Percentiles rank a stretch among this genome's conserved stretches.
These are phyloP conservation scores for Aurifilum marmelostoma DNA, from an alignment of 2,329 filamentous ascomycete species.

Conservation along the genomic window DNA sequence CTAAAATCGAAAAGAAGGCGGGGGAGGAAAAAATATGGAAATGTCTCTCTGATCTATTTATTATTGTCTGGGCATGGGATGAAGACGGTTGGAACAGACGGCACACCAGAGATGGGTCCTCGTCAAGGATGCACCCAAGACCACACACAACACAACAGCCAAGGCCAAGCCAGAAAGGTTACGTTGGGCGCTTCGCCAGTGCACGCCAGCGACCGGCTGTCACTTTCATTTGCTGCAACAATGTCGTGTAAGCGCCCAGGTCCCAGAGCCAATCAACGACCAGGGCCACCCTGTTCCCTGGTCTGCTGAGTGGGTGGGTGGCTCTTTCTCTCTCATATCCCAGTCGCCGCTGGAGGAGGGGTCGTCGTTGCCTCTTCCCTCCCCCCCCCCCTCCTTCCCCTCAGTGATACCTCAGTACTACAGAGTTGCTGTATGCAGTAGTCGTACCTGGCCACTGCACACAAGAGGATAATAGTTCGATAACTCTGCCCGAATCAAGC, in stretches of 20 bases:
- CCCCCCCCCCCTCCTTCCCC: too few relatives aligned
- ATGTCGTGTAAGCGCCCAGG: conserved; percentile 25
- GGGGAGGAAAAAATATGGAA: not conserved
- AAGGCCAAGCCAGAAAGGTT: conserved; percentile 21
- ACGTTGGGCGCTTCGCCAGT: conserved; percentile 25
- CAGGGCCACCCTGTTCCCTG: not conserved
- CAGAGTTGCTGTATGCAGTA: too few relatives aligned
- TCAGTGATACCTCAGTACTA: too few relatives aligned
- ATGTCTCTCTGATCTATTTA: not conserved
- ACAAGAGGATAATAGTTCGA: not conserved
- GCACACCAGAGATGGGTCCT: conserved; percentile 1
- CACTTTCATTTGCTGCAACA: conserved; percentile 25
- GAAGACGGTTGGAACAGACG: not conserved
- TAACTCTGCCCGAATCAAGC: not conserved
- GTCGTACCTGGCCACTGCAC: too few relatives aligned
- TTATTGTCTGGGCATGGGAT: not conserved
- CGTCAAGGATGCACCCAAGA: not conserved
- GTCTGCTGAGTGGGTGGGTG: not conserved
- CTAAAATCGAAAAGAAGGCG: not conserved
- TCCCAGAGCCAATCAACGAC: conserved; percentile 25
- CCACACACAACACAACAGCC: too few relatives aligned
- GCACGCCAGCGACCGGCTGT: conserved; percentile 5
- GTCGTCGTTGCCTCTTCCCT: not conserved
- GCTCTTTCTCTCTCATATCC: not conserved
- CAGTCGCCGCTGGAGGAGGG: not conserved